Evolutionary conservation across 2,329 filamentous ascomycete species (phyloP).

Genomic region (Microsporum canis): DNA sequence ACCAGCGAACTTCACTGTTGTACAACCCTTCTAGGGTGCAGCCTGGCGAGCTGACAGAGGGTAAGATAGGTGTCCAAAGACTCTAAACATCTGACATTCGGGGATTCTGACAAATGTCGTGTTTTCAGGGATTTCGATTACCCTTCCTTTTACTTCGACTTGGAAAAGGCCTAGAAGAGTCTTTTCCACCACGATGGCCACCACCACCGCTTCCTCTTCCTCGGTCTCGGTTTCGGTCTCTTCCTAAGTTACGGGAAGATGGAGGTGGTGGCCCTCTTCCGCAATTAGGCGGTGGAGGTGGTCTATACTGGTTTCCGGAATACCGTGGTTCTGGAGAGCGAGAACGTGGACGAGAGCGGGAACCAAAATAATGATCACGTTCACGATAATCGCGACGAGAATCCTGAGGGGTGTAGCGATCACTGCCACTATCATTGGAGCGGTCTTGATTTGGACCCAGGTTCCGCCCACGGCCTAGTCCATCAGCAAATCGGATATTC

Average conservation of each 20-base stretch:
- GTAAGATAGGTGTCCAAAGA: background rate
- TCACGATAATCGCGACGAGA: slow-evolving; percentile 17
- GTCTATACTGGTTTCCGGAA: slow-evolving; percentile 17
- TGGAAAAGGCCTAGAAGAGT: background rate
- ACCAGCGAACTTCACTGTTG: background rate
- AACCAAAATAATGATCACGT: slow-evolving; percentile 19
- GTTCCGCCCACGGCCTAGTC: slow-evolving; percentile 22
- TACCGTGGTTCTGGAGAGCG: slow-evolving; percentile 21
- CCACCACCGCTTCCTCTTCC: slow-evolving; percentile 18
- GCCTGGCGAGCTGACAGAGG: background rate
- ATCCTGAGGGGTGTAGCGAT: slow-evolving; percentile 10
- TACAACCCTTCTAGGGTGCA: background rate
- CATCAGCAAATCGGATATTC: slow-evolving; percentile 27
- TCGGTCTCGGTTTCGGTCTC: slow-evolving; percentile 15
- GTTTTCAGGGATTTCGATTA: background rate
- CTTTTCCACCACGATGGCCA: slow-evolving; percentile 6
- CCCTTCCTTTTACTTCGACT: background rate
- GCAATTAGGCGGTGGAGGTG: slow-evolving; percentile 17
- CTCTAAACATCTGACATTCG: background rate
- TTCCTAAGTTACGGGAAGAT: slow-evolving; percentile 7
- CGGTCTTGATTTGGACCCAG: slow-evolving; percentile 15
- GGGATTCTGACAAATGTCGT: background rate
- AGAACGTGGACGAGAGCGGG: slow-evolving; percentile 22
- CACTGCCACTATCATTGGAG: slow-evolving; percentile 7
- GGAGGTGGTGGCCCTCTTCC: slow-evolving; percentile 12